phyloP scores from a whole-genome alignment of 225 moss, liverwort and hornwort species.

The Rhytidiadelphus loreus region DNA sequence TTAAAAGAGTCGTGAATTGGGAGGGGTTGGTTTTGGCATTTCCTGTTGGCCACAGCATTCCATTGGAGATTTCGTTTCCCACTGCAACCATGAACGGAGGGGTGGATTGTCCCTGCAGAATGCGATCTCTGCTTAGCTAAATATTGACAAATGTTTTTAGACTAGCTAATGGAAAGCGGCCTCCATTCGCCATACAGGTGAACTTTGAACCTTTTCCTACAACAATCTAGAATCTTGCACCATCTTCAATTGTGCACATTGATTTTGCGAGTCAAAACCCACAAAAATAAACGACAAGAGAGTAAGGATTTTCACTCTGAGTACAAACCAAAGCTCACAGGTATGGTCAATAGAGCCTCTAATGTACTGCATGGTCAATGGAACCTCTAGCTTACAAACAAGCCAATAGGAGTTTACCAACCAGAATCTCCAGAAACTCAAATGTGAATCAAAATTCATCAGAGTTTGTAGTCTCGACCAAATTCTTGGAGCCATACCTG shows the following conservation, averaged over 20 bases:
- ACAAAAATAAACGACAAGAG: not conserved
- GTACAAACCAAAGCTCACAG: not conserved
- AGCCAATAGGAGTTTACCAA: not conserved
- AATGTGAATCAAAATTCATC: not conserved
- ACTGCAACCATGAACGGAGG: constrained; percentile 40
- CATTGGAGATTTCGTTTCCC: constrained; percentile 34
- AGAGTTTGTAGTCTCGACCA: not conserved
- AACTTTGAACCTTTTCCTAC: not conserved
- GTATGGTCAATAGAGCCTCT: not conserved
- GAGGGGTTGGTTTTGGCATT: not conserved
- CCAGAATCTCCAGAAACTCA: not conserved
- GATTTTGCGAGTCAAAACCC: not conserved
- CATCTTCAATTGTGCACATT: not conserved
- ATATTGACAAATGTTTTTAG: not conserved
- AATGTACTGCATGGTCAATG: not conserved
- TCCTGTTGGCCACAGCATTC: constrained; percentile 31
- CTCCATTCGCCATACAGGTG: not conserved
- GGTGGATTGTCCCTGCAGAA: not conserved
- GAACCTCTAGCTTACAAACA: not conserved
- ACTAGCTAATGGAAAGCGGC: not conserved
- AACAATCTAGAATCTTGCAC: not conserved
- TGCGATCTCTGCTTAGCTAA: not conserved
- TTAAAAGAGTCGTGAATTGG: constrained; percentile 31
- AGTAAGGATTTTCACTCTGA: not conserved
- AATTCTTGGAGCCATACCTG: not conserved